These are phyloP conservation scores for Lecanicillium sp. DNA, from an alignment of 2,329 filamentous ascomycete genomes.

Conservation along the genomic window DNA sequence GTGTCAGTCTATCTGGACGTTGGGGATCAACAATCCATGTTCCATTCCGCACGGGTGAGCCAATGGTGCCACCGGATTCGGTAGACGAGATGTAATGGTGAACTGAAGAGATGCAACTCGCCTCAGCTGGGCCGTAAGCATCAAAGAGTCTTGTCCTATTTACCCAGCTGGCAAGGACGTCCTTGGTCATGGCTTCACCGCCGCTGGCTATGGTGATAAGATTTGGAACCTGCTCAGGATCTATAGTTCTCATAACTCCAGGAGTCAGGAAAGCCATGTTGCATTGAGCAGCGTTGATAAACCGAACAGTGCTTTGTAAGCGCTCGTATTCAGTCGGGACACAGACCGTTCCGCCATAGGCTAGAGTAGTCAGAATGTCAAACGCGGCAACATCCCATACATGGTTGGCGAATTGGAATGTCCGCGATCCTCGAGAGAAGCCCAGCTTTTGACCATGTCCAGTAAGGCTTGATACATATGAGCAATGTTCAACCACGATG, in stretches of 20 bases:
- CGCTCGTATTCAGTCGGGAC: conserved; percentile 15
- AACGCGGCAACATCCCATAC: conserved; percentile 16
- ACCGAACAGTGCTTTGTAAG: conserved; percentile 7
- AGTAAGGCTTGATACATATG: neutral
- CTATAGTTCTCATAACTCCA: conserved; percentile 16
- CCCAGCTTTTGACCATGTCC: neutral
- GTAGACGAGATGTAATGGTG: neutral
- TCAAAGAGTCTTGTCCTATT: conserved; percentile 17
- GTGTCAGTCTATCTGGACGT: conserved; percentile 14
- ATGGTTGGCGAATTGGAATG: conserved; percentile 13
- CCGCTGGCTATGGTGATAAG: conserved; percentile 15
- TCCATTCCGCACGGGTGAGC: neutral
- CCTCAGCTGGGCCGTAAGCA: conserved; percentile 28
- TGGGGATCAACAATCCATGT: conserved; percentile 17
- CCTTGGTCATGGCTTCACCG: conserved; percentile 27
- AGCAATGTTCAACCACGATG: conserved; percentile 14
- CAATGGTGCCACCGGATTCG: neutral
- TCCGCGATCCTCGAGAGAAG: neutral
- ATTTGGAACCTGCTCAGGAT: conserved; percentile 14
- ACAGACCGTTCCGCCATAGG: conserved; percentile 13
- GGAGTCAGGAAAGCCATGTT: conserved; percentile 17
- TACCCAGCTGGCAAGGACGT: conserved; percentile 15
- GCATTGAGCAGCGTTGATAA: conserved; percentile 6
- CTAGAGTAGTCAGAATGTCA: conserved; percentile 14
- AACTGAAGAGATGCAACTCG: conserved; percentile 21